Evolutionary conservation across 192 early-diverging fungal genomes (phyloP).

Genomic region (Cladochytrium replicatum): DNA sequence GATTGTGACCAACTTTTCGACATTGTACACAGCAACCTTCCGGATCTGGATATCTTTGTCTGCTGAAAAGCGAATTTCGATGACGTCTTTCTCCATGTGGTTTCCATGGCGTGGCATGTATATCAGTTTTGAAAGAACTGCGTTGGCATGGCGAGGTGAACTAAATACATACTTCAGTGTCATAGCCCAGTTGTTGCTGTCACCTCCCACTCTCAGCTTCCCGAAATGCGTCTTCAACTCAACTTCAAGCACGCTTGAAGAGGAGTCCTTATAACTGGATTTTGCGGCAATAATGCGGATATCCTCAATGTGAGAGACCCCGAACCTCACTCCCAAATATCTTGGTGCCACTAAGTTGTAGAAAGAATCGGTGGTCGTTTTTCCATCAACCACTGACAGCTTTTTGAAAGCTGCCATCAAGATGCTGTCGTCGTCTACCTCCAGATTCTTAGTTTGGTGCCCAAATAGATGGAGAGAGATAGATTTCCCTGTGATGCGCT

Average conservation of each 20-base stretch:
- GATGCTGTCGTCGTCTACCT: conserved; percentile 1
- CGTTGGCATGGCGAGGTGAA: no score
- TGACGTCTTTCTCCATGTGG: neutral
- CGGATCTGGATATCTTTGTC: neutral
- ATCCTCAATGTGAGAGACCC: conserved; percentile 5
- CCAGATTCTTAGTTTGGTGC: conserved; percentile 18
- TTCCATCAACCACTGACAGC: conserved; percentile 3
- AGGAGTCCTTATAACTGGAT: no score
- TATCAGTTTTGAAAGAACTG: no score
- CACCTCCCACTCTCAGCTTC: conserved; percentile 1
- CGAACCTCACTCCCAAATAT: conserved; percentile 2
- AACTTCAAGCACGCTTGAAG: no score
- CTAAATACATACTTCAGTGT: no score
- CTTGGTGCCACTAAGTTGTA: no score
- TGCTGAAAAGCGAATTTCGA: no score
- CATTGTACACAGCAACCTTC: conserved; percentile 18
- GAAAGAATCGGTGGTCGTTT: no score
- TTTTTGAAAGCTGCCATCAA: conserved; percentile 4
- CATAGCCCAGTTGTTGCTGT: no score
- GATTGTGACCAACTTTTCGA: conserved; percentile 16
- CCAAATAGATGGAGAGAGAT: conserved; percentile 20
- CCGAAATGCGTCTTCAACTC: no score
- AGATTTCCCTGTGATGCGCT: conserved; percentile 1
- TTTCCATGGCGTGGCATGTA: no score
- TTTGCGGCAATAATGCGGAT: no score